phyloP scores from a whole-genome alignment of 129 eudicot genomes.

The Deinandra increscens region DNA sequence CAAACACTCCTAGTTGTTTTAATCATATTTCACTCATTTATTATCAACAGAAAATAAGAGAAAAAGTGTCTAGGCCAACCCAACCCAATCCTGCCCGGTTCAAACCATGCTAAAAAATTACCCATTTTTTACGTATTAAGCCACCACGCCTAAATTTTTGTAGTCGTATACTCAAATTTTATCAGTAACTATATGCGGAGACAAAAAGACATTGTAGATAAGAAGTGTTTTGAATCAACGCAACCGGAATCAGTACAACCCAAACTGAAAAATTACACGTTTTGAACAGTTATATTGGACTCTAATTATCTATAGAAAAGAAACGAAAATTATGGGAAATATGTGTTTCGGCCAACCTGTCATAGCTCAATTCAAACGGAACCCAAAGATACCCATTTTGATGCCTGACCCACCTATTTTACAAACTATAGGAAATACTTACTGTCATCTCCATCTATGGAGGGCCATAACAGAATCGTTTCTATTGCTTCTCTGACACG shows the following conservation, averaged over 20 bases:
- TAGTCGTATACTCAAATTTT: background rate
- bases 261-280: background rate
- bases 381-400: no score
- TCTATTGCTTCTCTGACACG: slow-evolving; percentile 50
- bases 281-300: slow-evolving; percentile 1
- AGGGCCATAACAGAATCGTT: slow-evolving; percentile 66
- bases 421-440: slow-evolving; percentile 24
- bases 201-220: background rate
- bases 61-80: background rate
- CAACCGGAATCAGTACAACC: background rate
- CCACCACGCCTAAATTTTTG: background rate
- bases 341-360: background rate
- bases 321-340: background rate
- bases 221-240: background rate
- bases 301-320: background rate
- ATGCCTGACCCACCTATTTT: background rate
- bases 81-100: background rate
- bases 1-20: background rate
- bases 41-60: background rate
- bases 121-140: background rate
- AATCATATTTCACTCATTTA: background rate
- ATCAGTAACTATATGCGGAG: background rate
- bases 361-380: background rate
- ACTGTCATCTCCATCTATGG: slow-evolving; percentile 75
- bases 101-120: background rate